Conservation (phyloP, 1,139 yeast species). For the Pichia kudriavzevii region DNA sequence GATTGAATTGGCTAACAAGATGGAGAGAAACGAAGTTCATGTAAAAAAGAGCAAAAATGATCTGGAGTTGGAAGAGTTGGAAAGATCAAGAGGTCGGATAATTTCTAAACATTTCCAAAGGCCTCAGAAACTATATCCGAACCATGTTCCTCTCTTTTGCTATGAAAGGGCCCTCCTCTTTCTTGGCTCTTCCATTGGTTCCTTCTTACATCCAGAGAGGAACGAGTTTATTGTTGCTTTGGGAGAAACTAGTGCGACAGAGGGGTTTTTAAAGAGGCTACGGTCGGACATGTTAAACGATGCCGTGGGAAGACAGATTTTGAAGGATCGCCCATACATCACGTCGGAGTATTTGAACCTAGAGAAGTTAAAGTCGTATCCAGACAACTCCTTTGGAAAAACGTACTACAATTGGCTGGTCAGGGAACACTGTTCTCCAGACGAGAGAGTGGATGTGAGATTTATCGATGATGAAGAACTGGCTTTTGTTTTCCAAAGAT, state of each 20-base stretch:
- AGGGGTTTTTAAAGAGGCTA: slow-evolving; percentile 53
- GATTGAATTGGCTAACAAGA: slow-evolving; percentile 48
- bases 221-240: slow-evolving; percentile 83
- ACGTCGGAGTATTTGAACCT: slow-evolving; percentile 65
- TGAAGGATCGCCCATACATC: slow-evolving; percentile 76
- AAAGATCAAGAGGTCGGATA: not conserved
- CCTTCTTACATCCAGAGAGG: slow-evolving; percentile 74
- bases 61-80: slow-evolving; percentile 21
- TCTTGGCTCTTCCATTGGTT: slow-evolving; percentile 73
- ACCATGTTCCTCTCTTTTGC: slow-evolving; percentile 68
- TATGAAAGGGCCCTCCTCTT: slow-evolving; percentile 61
- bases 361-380: slow-evolving; percentile 50
- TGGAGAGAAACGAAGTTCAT: slow-evolving; percentile 50
- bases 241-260: slow-evolving; percentile 86
- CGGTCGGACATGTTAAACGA: slow-evolving; percentile 71
- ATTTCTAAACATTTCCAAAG: slow-evolving; percentile 29
- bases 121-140: slow-evolving; percentile 53
- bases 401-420: slow-evolving; percentile 78
- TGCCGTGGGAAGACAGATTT: slow-evolving; percentile 66
- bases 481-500: slow-evolving; percentile 86
- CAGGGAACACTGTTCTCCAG: slow-evolving; percentile 87
- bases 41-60: slow-evolving; percentile 31
- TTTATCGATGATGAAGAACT: slow-evolving; percentile 85
- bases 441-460: slow-evolving; percentile 80
- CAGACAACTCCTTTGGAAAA: slow-evolving; percentile 69